A percentile compares a stretch with the other conserved stretches of the same genome.
These are phyloP conservation scores for Ottelia alismoides DNA, from an alignment of 106 monocot genomes.

Conservation along the genomic window DNA sequence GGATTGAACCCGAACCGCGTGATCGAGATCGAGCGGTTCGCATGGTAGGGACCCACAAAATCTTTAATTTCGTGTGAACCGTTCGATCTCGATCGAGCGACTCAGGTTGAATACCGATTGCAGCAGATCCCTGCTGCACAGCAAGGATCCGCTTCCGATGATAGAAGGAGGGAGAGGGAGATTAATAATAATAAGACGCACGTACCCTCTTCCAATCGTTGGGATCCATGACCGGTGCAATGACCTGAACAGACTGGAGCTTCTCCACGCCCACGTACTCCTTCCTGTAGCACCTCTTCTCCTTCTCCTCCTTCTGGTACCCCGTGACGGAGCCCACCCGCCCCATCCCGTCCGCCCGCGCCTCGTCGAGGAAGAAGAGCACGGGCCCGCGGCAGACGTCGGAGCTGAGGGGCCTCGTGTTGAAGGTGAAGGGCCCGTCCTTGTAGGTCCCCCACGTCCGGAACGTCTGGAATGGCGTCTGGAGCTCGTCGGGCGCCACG, in stretches of 20 bases:
- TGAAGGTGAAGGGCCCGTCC: constrained; percentile 71
- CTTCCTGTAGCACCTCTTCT: constrained; percentile 6
- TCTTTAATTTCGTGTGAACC: too few species aligned
- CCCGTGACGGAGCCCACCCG: not conserved
- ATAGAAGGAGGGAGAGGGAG: not conserved
- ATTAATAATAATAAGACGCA: not conserved
- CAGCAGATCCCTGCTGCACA: too few species aligned
- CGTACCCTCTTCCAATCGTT: constrained; percentile 34
- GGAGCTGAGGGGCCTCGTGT: constrained; percentile 25
- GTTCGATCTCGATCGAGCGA: too few species aligned
- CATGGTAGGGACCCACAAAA: too few species aligned
- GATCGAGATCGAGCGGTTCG: too few species aligned
- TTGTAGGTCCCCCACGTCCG: constrained; percentile 40
- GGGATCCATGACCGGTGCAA: constrained; percentile 39
- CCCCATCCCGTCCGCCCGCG: constrained; percentile 29
- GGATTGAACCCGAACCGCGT: too few species aligned
- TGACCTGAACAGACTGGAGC: constrained; percentile 35
- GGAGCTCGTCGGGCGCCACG: constrained; percentile 25
- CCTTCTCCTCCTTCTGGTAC: not conserved
- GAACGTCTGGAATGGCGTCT: constrained; percentile 48
- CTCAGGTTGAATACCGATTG: too few species aligned
- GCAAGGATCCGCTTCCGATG: too few species aligned
- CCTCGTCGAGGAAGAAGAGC: constrained; percentile 28
- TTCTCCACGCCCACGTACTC: constrained; percentile 20
- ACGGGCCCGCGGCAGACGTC: constrained; percentile 33